Evolutionary conservation across 495 filamentous ascomycete genomes (phyloP), one percentile per base, ranked within the genome.

Genomic region (Parmelia sp.): DNA sequence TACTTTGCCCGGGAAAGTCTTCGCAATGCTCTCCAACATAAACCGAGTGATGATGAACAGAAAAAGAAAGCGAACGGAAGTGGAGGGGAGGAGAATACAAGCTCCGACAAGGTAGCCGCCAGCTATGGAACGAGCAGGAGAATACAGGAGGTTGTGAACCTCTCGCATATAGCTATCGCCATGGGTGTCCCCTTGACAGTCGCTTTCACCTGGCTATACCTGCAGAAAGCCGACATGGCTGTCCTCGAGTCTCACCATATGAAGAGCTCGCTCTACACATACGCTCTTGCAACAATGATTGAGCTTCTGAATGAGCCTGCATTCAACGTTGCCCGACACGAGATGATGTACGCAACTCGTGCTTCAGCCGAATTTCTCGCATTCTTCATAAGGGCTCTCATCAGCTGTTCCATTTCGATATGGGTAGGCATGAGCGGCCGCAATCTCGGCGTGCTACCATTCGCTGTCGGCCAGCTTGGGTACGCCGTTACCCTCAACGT

Each of bases 1-100:
- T 96, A 91, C 73, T 97, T 97, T 68, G 89, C 94, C 0, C 81
- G 94, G 37, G 94, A 99, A 75, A 90, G 87, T 61, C 76, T 97
- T 49, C 84, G 94, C 23, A 85, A 91, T 29, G 91, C 92, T 5
- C 82, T 96, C 42, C 92, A 96, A 73, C 82, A 93, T 64, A 89
- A 96, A 65, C 80, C 84, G 35, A 74, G 79, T 33, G 64, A 65
- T 57, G 36, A 14, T 8, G 23, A 58, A 42, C 21, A 57, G 21
- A 61, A 71, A 57, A 65, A 74, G 53, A 55, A 73, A 11, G 62
- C 65, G 14, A 37, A 62, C 37, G 56, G 21, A 15, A 19, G 45
- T n/a, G 35, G 23, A 29, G 55, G 2, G 19, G 9, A 45, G 8
- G 7, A 9, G 19, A 31, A 45, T 12, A 58, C 64, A n/a, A 51